Base-by-base conservation (phyloP, 2,329 filamentous ascomycete genomes). In the Cladorrhinum sp. region DNA sequence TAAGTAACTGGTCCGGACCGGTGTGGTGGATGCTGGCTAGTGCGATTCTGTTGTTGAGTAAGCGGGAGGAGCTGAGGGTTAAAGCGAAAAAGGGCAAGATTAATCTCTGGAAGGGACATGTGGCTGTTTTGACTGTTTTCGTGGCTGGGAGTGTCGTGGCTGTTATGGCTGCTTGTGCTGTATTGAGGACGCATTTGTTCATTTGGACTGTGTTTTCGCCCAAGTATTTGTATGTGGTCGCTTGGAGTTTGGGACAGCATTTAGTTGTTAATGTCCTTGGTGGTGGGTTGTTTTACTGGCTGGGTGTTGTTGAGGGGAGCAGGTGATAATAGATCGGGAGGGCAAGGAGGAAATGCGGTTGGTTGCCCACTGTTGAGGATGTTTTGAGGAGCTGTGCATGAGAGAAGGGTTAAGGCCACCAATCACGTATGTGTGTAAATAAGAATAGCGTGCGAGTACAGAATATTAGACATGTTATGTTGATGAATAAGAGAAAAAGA, bases 201-300 rank as follows among this genome's bases (percentile, higher is more conserved):
- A 93, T 99, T 63, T 99, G 95, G 95, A 98, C 93, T 0, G 95
- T 99, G 10, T 99, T 99, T 74, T 96, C 91, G 65, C 95, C 95
- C 0, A 99, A 98, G 75, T 98, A 93, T 74, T 77, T 99, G 66
- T 99, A 96, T 73, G 90, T 87, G 65, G 89, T 95, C 80, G 92
- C 89, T 13, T 99, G 95, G 96, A 86, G 84, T 64, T 71, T 93
- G 50, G 90, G 85, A 7, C 91, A 93, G 77, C 93, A 99, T 82
- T 72, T 93, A 62, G 71, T 83, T 38, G 79, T 93, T 49, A 92
- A 93, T 72, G 68, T 93, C 32, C 78, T 83, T 4, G 66, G 88
- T 49, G 86, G 85, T 1, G 80, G 85, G 27, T 57, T 84, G 38
- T 67, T 90, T 51, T 86, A 82, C 69, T 82, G 79, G 78, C 60